Conservation (phyloP, 1,284 basidiomycete species). For the Heterobasidion occidentale region DNA sequence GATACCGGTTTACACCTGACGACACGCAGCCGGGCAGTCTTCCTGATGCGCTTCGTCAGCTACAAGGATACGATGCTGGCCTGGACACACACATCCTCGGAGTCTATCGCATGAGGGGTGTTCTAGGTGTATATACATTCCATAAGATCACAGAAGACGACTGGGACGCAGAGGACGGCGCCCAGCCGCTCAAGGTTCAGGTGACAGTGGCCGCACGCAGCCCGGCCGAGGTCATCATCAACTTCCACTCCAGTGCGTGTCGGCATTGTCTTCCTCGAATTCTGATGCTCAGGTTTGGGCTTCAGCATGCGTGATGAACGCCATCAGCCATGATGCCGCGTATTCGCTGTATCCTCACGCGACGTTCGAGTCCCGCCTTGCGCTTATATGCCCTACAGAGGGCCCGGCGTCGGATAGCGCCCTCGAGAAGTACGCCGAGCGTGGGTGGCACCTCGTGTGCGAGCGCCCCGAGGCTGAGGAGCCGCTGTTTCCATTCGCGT, state of each 20-base stretch:
- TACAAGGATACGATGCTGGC: background rate
- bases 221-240: constrained; percentile 27
- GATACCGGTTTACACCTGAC: background rate
- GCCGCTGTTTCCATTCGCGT: background rate
- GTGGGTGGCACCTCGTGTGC: constrained; percentile 19
- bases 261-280: background rate
- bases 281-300: background rate
- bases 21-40: background rate
- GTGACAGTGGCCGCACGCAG: constrained; percentile 20
- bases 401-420: background rate
- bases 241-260: constrained; percentile 37
- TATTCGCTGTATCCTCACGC: constrained; percentile 15
- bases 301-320: constrained; percentile 17
- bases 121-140: constrained; percentile 1
- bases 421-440: constrained; percentile 18
- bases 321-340: constrained; percentile 12
- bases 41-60: background rate
- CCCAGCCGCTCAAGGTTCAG: constrained; percentile 23
- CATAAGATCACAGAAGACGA: constrained; percentile 1
- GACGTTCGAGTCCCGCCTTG: constrained; percentile 11
- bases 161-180: background rate
- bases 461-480: background rate
- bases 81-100: background rate
- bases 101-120: background rate
- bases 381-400: constrained; percentile 2